Evolutionary conservation across 1,139 yeast genomes (phyloP).

Genomic region (Neolecta irregularis): DNA sequence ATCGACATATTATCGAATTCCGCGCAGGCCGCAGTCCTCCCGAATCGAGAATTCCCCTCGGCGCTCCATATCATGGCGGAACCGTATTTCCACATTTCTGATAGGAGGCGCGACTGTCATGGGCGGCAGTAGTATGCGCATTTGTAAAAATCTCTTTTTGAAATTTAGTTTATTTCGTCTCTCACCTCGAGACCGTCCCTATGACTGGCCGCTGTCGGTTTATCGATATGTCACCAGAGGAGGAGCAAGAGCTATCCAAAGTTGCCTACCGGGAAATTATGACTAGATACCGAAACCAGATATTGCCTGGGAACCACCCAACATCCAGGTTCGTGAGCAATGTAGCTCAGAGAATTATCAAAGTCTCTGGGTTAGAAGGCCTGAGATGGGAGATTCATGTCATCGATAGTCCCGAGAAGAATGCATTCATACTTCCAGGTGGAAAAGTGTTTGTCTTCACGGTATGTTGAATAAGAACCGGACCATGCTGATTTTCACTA

Average conservation of each 20-base stretch:
- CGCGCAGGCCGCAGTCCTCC: too few species aligned
- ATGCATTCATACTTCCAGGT: constrained; percentile 90
- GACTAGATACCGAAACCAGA: constrained; percentile 21
- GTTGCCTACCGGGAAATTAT: constrained; percentile 49
- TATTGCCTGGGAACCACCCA: constrained; percentile 30
- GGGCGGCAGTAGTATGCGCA: not conserved
- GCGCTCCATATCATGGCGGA: too few species aligned
- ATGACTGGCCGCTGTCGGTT: constrained; percentile 44
- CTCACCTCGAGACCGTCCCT: constrained; percentile 17
- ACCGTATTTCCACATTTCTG: not conserved
- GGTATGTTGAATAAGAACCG: too few species aligned
- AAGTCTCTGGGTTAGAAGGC: constrained; percentile 25
- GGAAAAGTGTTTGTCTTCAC: constrained; percentile 87
- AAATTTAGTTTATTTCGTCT: not conserved
- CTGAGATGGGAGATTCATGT: constrained; percentile 74
- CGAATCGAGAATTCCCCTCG: too few species aligned
- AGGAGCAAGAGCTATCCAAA: constrained; percentile 56
- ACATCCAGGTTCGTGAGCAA: constrained; percentile 37
- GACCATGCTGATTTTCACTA: too few species aligned
- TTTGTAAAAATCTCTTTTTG: not conserved
- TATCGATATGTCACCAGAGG: constrained; percentile 53
- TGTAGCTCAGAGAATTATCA: constrained; percentile 49
- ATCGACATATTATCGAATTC: too few species aligned
- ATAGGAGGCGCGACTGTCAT: not conserved
- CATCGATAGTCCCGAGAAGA: constrained; percentile 60